Percentiles rank a stretch among this genome's conserved stretches.
phyloP scores from a whole-genome alignment of 2,329 filamentous ascomycete genomes.

The Trichophyton benhamiae region DNA sequence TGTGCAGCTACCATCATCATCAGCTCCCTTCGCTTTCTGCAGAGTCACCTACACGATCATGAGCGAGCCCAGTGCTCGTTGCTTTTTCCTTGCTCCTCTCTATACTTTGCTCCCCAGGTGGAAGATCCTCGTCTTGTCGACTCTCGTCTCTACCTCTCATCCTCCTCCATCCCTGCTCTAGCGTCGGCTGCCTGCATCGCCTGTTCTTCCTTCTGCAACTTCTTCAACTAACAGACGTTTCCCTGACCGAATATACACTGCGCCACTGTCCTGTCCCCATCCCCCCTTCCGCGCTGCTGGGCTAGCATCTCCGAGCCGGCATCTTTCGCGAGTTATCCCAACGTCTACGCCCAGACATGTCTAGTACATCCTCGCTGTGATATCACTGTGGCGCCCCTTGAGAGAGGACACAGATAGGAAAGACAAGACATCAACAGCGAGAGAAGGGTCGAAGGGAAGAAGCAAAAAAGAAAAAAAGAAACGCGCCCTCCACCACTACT shows the following conservation, averaged over 20 bases:
- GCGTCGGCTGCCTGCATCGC: constrained; percentile 2
- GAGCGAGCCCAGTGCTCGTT: background rate
- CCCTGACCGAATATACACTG: background rate
- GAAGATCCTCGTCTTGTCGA: background rate
- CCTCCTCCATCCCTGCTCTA: background rate
- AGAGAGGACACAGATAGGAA: background rate
- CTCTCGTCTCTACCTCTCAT: background rate
- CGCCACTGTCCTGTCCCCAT: background rate
- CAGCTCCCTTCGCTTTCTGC: background rate
- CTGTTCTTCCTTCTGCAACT: background rate
- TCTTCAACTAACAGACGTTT: background rate
- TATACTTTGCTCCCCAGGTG: background rate
- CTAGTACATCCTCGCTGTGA: constrained; percentile 1
- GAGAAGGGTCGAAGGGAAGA: background rate
- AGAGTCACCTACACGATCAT: background rate
- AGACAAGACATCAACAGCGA: background rate
- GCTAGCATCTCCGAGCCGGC: background rate
- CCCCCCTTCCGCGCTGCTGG: background rate
- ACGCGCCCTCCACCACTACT: constrained; percentile 1
- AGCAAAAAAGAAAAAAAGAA: constrained; percentile 1
- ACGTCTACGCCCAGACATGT: background rate
- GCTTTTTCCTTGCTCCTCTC: background rate
- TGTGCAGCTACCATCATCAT: background rate
- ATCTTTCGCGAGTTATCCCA: background rate
- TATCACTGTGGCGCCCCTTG: background rate